phyloP scores from a whole-genome alignment of 208 protist genomes.

The Trypanosomatidae sp. region DNA sequence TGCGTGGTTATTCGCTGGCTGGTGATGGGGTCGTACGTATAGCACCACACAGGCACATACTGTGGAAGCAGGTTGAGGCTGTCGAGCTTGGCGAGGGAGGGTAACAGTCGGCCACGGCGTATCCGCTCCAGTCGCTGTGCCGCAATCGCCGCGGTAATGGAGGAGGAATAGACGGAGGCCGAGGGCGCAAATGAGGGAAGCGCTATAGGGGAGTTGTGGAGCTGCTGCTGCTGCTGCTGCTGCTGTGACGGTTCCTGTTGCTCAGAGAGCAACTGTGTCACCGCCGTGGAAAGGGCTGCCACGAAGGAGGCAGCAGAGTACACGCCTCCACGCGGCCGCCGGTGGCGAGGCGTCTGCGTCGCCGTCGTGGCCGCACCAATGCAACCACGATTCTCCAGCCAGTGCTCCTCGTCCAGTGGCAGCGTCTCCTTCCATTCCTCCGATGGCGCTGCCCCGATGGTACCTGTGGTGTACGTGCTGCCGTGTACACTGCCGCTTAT shows the following conservation, averaged over 20 bases:
- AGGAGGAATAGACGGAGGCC: background rate
- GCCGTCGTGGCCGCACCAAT: background rate
- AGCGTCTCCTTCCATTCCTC: background rate
- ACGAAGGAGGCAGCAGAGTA: slow-evolving; percentile 24
- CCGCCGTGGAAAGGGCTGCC: slow-evolving; percentile 8
- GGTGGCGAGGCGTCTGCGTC: background rate
- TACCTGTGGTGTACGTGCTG: background rate
- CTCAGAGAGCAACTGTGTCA: slow-evolving; percentile 4
- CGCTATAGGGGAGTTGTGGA: background rate
- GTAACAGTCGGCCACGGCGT: slow-evolving; percentile 13
- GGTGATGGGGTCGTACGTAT: slow-evolving; percentile 32
- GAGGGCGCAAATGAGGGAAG: background rate
- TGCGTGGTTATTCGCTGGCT: background rate
- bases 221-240: background rate
- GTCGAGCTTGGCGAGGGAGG: slow-evolving; percentile 29
- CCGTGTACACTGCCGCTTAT: background rate
- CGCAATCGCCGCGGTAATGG: background rate
- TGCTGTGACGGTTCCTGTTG: background rate
- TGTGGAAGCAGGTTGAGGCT: slow-evolving; percentile 17
- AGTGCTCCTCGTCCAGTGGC: background rate
- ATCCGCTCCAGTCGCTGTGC: slow-evolving; percentile 19
- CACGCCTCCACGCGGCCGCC: slow-evolving; percentile 8
- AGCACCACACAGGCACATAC: slow-evolving; percentile 32
- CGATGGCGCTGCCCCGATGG: background rate
- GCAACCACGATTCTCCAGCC: background rate